These are phyloP conservation scores for Parastagonospora avenae DNA, from an alignment of 2,329 filamentous ascomycete species.

Conservation along the genomic window DNA sequence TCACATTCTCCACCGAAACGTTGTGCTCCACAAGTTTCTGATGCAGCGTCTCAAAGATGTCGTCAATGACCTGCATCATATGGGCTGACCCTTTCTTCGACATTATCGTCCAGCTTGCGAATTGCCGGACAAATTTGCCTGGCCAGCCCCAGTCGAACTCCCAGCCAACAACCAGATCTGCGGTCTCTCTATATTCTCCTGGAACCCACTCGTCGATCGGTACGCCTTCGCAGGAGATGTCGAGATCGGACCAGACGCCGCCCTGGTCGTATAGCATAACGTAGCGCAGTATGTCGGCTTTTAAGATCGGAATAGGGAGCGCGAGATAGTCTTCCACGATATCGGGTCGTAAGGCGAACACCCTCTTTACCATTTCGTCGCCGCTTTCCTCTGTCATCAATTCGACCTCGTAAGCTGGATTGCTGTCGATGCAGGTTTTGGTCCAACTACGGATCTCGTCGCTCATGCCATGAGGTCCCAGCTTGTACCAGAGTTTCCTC, in stretches of 20 bases:
- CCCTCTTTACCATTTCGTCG: constrained; percentile 39
- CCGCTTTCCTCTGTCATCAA: constrained; percentile 38
- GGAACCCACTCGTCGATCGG: constrained; percentile 48
- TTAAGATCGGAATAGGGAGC: constrained; percentile 47
- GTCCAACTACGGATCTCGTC: constrained; percentile 38
- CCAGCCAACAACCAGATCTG: constrained; percentile 46
- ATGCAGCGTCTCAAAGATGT: constrained; percentile 27
- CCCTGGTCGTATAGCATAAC: constrained; percentile 49
- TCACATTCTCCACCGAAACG: constrained; percentile 20
- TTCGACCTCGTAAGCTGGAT: constrained; percentile 34
- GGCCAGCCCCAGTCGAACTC: constrained; percentile 44
- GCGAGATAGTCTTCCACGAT: constrained; percentile 45
- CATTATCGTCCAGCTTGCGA: constrained; percentile 42
- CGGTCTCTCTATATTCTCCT: constrained; percentile 29
- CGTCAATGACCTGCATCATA: constrained; percentile 32
- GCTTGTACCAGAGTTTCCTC: constrained; percentile 49
- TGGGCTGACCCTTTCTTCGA: constrained; percentile 28
- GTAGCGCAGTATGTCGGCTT: constrained; percentile 52
- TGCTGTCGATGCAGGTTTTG: constrained; percentile 35
- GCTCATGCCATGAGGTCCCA: constrained; percentile 44
- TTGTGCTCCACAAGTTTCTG: constrained; percentile 14
- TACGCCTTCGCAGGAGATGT: constrained; percentile 43
- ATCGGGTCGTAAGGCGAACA: constrained; percentile 44
- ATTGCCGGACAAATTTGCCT: constrained; percentile 24
- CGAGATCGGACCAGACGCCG: constrained; percentile 51